These are phyloP conservation scores for Beauveria pseudobassiana DNA, from an alignment of 2,329 filamentous ascomycete species.

Conservation along the genomic window DNA sequence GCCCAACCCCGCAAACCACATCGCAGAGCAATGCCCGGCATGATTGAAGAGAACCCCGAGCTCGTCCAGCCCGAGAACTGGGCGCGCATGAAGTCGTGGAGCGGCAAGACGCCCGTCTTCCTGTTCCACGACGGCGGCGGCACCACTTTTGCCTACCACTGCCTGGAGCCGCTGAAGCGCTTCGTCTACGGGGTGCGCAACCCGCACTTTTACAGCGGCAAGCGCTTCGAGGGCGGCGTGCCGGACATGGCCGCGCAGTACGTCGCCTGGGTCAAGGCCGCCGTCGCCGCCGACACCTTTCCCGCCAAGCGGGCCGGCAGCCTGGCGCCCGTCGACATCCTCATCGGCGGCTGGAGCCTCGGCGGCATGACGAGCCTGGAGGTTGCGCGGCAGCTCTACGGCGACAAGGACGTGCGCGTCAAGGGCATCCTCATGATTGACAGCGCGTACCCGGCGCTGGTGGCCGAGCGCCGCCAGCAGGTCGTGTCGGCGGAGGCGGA, in stretches of 20 bases:
- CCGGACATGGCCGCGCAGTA: constrained; percentile 48
- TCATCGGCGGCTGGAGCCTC: constrained; percentile 50
- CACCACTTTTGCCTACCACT: constrained; percentile 51
- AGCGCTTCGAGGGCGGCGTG: constrained; percentile 43
- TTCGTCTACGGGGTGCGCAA: constrained; percentile 48
- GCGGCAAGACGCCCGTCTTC: constrained; percentile 38
- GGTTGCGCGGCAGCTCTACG: constrained; percentile 36
- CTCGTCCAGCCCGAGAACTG: constrained; percentile 28
- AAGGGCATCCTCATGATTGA: constrained; percentile 47
- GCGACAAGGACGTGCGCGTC: constrained; percentile 30
- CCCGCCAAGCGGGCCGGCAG: constrained; percentile 15
- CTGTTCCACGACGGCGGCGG: constrained; percentile 56
- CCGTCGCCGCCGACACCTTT: constrained; percentile 25
- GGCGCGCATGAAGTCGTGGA: constrained; percentile 16
- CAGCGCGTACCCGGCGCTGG: constrained; percentile 32
- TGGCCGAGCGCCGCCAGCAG: constrained; percentile 14
- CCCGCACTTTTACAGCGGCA: constrained; percentile 40
- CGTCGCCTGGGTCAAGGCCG: constrained; percentile 33
- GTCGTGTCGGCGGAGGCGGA: not conserved
- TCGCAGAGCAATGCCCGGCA: constrained; percentile 4
- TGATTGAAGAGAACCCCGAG: constrained; percentile 24
- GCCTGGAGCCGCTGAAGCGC: constrained; percentile 40
- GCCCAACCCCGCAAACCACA: not conserved
- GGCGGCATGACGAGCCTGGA: constrained; percentile 46
- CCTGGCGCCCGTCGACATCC: constrained; percentile 28